phyloP scores from a whole-genome alignment of 768 basidiomycete species.

The Naganishia vishniacii region DNA sequence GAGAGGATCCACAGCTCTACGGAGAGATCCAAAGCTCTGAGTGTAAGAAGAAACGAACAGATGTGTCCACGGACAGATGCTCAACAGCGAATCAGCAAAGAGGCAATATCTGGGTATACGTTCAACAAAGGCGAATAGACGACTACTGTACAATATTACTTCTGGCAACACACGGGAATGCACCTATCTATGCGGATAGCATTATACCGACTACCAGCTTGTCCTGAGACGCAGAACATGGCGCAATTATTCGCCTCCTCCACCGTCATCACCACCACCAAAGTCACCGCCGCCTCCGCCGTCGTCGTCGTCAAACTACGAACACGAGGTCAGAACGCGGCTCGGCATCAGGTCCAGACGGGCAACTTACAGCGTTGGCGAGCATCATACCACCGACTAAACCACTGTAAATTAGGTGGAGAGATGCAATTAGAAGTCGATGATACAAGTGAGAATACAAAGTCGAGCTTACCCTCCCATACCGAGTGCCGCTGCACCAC shows the following conservation, averaged over 20 bases:
- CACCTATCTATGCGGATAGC: no score
- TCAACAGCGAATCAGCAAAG: no score
- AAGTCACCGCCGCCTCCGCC: constrained; percentile 1
- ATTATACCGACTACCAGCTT: no score
- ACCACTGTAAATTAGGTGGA: constrained; percentile 8
- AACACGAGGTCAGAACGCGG: neutral
- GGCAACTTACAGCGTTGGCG: constrained; percentile 15
- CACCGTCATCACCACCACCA: constrained; percentile 20
- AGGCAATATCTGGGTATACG: no score
- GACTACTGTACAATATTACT: no score
- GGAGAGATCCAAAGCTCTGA: no score
- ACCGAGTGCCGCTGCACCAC: constrained; percentile 23
- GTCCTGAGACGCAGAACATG: no score
- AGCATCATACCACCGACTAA: constrained; percentile 26
- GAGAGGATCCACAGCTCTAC: no score
- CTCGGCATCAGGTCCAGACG: neutral
- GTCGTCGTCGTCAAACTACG: constrained; percentile 14
- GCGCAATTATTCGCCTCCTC: neutral
- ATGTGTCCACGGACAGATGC: no score
- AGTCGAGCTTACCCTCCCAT: constrained; percentile 17
- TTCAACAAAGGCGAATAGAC: no score
- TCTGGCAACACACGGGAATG: no score
- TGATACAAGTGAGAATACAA: neutral
- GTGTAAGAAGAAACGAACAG: no score
- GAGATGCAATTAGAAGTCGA: neutral